Conservation (phyloP, 75 land plant species). For the Cupressus sempervirens region DNA sequence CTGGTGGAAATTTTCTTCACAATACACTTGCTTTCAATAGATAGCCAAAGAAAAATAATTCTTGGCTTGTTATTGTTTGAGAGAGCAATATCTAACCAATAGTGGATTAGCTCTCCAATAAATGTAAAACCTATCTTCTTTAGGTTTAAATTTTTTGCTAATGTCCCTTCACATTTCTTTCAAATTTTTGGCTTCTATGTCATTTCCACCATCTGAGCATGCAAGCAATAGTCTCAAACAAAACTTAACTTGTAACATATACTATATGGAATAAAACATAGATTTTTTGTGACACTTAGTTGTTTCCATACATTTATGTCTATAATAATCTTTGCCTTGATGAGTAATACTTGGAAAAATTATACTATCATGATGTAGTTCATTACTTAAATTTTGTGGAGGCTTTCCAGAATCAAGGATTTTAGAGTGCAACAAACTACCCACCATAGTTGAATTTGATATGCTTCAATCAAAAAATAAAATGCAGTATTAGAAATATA, state of each 20-base stretch:
- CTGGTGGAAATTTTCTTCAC: constrained; percentile 24
- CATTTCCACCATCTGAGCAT: constrained; percentile 20
- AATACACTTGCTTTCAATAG: constrained; percentile 19
- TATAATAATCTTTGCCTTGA: neutral
- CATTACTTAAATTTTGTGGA: neutral
- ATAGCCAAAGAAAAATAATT: constrained; percentile 19
- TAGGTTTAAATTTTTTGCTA: constrained; percentile 13
- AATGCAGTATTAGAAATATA: neutral
- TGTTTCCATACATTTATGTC: neutral
- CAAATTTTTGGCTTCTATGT: constrained; percentile 17
- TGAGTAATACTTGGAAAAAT: neutral
- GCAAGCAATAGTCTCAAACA: constrained; percentile 28
- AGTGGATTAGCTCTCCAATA: constrained; percentile 15
- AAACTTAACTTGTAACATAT: constrained; percentile 24
- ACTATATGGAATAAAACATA: constrained; percentile 2
- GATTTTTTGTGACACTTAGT: neutral
- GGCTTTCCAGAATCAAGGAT: neutral
- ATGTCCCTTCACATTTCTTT: constrained; percentile 16
- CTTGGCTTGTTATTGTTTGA: neutral
- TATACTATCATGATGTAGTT: neutral
- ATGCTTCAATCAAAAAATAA: neutral
- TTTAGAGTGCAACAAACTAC: neutral
- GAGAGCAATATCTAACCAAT: constrained; percentile 26
- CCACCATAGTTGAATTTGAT: neutral
- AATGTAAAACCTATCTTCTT: constrained; percentile 16